Conservation (phyloP, 768 basidiomycete genomes). For the Amanita pseudoporphyria region DNA sequence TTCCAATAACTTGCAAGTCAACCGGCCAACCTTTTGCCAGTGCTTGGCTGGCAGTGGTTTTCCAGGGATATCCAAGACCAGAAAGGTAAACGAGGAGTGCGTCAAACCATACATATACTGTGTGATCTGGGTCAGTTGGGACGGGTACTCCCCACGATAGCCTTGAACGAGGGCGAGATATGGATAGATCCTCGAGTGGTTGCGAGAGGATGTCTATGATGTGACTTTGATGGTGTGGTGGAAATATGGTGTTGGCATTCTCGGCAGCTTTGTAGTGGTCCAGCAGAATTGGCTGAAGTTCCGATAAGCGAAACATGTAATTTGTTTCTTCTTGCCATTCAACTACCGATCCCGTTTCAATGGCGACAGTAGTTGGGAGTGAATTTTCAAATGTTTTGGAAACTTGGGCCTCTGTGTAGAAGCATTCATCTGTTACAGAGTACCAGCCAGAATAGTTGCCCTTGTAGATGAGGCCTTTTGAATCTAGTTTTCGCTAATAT, state of each 20-base stretch:
- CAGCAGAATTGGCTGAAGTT: constrained; percentile 49
- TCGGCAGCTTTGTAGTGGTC: constrained; percentile 32
- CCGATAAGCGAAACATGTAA: constrained; percentile 79
- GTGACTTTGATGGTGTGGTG: constrained; percentile 43
- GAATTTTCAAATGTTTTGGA: constrained; percentile 15
- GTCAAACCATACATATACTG: constrained; percentile 94
- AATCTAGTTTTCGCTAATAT: constrained; percentile 41
- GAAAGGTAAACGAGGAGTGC: constrained; percentile 81
- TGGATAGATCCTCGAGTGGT: constrained; percentile 64
- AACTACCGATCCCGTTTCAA: constrained; percentile 69
- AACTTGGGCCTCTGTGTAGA: constrained; percentile 64
- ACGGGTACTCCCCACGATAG: constrained; percentile 83
- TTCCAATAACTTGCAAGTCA: constrained; percentile 82
- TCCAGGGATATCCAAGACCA: constrained; percentile 66
- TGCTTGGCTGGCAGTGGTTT: not conserved
- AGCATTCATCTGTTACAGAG: constrained; percentile 86
- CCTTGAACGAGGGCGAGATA: constrained; percentile 70
- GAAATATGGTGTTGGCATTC: constrained; percentile 31
- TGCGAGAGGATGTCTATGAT: constrained; percentile 36
- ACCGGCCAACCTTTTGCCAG: constrained; percentile 55
- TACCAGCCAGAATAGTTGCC: constrained; percentile 85
- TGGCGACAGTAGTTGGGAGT: constrained; percentile 31
- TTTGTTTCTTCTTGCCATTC: constrained; percentile 81
- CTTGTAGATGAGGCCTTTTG: constrained; percentile 72
- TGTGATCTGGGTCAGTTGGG: constrained; percentile 68